Evolutionary conservation across 495 filamentous ascomycete genomes (phyloP).

Genomic region (Pyrenula aspistea): DNA sequence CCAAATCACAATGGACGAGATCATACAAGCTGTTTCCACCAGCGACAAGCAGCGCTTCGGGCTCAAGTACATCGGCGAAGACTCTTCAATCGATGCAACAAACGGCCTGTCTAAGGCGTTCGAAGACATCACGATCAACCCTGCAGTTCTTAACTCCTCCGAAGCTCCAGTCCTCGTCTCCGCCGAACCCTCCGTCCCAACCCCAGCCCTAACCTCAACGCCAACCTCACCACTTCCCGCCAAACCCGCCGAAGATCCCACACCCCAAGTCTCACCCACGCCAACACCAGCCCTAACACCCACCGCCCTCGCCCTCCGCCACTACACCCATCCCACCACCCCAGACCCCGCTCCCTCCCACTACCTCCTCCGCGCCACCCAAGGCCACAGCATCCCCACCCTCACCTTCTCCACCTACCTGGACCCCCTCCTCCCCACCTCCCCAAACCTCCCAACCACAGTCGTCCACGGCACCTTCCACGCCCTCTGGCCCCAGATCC

Average conservation of each 20-base stretch:
- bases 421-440: conserved; percentile 42
- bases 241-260: too few species aligned
- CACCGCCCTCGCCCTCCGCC: conserved; percentile 5
- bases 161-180: not conserved
- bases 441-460: conserved; percentile 39
- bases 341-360: conserved; percentile 38
- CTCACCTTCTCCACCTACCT: conserved; percentile 60
- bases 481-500: conserved; percentile 58
- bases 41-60: conserved; percentile 90
- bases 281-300: conserved; percentile 1
- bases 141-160: too few species aligned
- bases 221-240: not conserved
- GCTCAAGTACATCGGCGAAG: conserved; percentile 34
- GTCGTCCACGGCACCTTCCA: conserved; percentile 87
- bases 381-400: conserved; percentile 61
- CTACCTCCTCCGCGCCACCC: conserved; percentile 87
- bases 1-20: conserved; percentile 59
- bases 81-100: conserved; percentile 8
- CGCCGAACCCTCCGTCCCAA: not conserved
- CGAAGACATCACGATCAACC: not conserved
- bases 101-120: not conserved
- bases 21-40: conserved; percentile 52
- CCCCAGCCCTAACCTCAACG: conserved; percentile 1
- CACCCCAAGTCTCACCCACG: conserved; percentile 6
- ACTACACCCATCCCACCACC: conserved; percentile 13